Percentiles rank a stretch among this genome's conserved stretches.
Evolutionary conservation across 2,329 filamentous ascomycete genomes (phyloP).

Genomic region (Colletotrichum sp.): DNA sequence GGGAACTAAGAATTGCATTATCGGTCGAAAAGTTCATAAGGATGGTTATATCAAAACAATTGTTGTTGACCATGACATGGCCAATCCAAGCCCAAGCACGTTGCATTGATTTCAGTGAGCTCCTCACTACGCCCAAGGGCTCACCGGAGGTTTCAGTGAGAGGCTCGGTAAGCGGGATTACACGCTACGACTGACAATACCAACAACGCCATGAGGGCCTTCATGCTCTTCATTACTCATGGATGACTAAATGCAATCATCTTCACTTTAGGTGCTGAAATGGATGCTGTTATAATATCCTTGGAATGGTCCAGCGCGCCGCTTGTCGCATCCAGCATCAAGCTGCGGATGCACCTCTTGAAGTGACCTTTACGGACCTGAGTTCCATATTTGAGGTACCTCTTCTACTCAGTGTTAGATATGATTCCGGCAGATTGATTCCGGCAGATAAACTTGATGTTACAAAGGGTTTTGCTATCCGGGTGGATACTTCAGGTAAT

Average conservation of each 20-base stretch:
- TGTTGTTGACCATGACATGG: not conserved
- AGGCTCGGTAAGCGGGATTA: not conserved
- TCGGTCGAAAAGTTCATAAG: not conserved
- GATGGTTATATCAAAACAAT: not conserved
- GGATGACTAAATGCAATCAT: not conserved
- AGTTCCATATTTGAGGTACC: not conserved
- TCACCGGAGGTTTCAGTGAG: not conserved
- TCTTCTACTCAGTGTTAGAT: not conserved
- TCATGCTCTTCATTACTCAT: fast-evolving
- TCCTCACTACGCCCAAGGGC: not conserved
- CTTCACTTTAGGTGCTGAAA: not conserved
- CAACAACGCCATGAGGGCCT: not conserved
- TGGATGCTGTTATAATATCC: fast-evolving
- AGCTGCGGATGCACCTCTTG: not conserved
- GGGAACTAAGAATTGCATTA: not conserved
- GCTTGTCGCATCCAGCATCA: not conserved
- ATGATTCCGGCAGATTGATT: not conserved
- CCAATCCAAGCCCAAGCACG: not conserved
- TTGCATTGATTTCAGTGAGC: not conserved
- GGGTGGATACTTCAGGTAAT: too few species aligned
- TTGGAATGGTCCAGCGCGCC: fast-evolving
- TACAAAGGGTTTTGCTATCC: too few species aligned
- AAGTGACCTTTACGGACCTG: not conserved
- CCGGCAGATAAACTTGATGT: not conserved
- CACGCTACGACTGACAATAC: not conserved